Evolutionary conservation across 495 filamentous ascomycete genomes (phyloP).

Genomic region (Hypoxylon trugodes): DNA sequence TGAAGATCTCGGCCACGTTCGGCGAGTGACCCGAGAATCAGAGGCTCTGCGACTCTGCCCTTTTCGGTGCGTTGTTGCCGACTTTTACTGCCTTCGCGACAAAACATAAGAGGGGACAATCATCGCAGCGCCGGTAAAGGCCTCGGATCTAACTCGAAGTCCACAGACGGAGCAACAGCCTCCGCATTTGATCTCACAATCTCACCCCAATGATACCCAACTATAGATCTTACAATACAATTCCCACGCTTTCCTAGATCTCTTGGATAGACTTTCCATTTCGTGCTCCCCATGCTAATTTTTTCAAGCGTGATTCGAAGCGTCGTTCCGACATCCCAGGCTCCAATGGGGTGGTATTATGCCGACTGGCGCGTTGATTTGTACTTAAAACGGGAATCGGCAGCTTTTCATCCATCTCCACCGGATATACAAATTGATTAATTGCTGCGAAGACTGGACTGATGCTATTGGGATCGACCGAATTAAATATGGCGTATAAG

Average conservation of each 20-base stretch:
- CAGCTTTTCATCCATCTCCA: neutral
- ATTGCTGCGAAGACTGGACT: neutral
- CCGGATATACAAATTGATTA: neutral
- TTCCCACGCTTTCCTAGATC: neutral
- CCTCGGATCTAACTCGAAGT: slow-evolving; percentile 15
- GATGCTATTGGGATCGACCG: neutral
- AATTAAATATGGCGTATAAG: slow-evolving; percentile 17
- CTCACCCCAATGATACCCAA: slow-evolving; percentile 37
- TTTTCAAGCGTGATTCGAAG: slow-evolving; percentile 1
- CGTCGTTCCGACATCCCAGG: too few relatives aligned
- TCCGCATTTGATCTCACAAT: slow-evolving; percentile 31
- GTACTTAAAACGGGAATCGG: neutral
- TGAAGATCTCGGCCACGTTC: slow-evolving; percentile 3
- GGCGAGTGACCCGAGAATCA: neutral
- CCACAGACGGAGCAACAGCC: slow-evolving; percentile 19
- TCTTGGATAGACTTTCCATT: neutral
- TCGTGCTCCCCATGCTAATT: slow-evolving; percentile 1
- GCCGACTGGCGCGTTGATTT: neutral
- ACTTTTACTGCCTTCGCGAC: neutral
- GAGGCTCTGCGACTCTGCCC: slow-evolving; percentile 2
- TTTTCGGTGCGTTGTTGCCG: neutral
- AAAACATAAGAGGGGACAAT: neutral
- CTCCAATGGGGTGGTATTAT: neutral
- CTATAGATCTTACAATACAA: slow-evolving; percentile 10
- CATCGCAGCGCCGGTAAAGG: neutral